These are phyloP conservation scores for Sphagnum fallax DNA, from an alignment of 228 moss, liverwort and hornwort genomes.

Conservation along the genomic window DNA sequence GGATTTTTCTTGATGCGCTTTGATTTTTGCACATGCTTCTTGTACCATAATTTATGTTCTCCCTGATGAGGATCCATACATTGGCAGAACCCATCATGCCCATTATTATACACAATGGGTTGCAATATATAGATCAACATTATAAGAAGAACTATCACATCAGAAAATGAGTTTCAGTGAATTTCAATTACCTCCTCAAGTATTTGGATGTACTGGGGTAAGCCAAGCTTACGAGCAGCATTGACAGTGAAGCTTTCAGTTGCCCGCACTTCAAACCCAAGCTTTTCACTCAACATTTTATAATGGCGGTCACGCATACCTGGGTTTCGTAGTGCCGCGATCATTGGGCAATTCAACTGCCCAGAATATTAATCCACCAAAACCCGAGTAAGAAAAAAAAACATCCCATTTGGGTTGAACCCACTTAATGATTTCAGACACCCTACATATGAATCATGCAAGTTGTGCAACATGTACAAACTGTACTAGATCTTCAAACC, in stretches of 20 bases:
- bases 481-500: too few relatives aligned
- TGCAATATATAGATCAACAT: too few relatives aligned
- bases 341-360: constrained; percentile 68
- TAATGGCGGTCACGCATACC: constrained; percentile 76
- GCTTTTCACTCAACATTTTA: constrained; percentile 53
- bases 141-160: too few relatives aligned
- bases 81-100: too few relatives aligned
- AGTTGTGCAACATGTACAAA: too few relatives aligned
- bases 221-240: constrained; percentile 35
- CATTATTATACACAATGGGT: too few relatives aligned
- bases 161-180: too few relatives aligned
- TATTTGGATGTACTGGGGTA: constrained; percentile 44
- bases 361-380: not conserved
- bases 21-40: too few relatives aligned
- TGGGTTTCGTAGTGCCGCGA: constrained; percentile 62
- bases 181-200: constrained; percentile 43
- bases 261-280: constrained; percentile 47
- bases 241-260: constrained; percentile 48
- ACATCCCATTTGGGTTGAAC: not conserved
- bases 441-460: not conserved
- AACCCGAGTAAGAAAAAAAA: not conserved
- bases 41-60: too few relatives aligned
- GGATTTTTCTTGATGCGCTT: too few relatives aligned
- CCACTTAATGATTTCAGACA: not conserved
- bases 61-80: too few relatives aligned